Evolutionary conservation across 1,284 basidiomycete species (phyloP).

Genomic region (Megacollybia platyphylla): DNA sequence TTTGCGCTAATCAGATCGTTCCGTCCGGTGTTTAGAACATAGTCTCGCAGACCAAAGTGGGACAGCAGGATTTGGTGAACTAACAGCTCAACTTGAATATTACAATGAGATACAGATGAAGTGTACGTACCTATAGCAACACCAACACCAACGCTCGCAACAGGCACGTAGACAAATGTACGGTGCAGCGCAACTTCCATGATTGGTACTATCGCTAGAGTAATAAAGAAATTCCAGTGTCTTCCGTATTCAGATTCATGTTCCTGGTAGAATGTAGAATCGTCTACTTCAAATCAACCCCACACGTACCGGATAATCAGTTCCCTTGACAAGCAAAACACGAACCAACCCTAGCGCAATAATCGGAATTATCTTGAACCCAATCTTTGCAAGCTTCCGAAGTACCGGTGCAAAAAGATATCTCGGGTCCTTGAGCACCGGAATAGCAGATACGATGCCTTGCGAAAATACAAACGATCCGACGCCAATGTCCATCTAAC

Average conservation of each 20-base stretch:
- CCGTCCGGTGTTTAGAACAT: constrained; percentile 55
- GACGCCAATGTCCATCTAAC: constrained; percentile 94
- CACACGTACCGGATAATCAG: constrained; percentile 76
- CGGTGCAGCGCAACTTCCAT: constrained; percentile 65
- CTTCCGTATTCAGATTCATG: constrained; percentile 93
- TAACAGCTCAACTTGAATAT: constrained; percentile 15
- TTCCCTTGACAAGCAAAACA: constrained; percentile 82
- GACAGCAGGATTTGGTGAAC: constrained; percentile 63
- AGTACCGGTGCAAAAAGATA: constrained; percentile 35
- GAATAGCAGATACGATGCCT: constrained; percentile 78
- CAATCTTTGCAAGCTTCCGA: constrained; percentile 36
- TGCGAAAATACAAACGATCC: constrained; percentile 95
- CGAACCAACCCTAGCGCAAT: constrained; percentile 67
- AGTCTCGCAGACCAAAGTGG: constrained; percentile 40
- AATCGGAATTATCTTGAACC: constrained; percentile 57
- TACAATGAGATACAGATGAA: background rate
- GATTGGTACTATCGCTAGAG: constrained; percentile 72
- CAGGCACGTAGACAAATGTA: constrained; percentile 39
- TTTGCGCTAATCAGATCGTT: constrained; percentile 64
- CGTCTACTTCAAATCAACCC: constrained; percentile 2
- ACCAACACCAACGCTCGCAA: constrained; percentile 53
- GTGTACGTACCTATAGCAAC: constrained; percentile 46
- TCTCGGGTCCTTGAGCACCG: constrained; percentile 49
- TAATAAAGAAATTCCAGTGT: constrained; percentile 99
- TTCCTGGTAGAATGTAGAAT: constrained; percentile 46